A percentile compares a stretch with the other conserved stretches of the same genome.
Evolutionary conservation across 2,329 filamentous ascomycete species (phyloP).

Genomic region (Ascochyta lentis): DNA sequence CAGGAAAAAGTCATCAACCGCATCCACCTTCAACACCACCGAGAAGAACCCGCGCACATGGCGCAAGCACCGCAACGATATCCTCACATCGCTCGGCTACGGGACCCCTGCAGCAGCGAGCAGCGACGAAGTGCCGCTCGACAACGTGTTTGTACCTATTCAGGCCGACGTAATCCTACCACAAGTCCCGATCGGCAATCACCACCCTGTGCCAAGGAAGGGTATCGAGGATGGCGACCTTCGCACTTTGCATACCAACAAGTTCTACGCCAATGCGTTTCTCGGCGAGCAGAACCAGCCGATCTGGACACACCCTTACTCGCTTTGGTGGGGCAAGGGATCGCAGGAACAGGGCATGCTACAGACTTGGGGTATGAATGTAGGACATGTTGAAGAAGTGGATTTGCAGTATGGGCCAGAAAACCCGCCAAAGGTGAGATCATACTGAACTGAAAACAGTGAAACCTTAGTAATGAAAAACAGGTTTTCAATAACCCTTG

Average conservation of each 20-base stretch:
- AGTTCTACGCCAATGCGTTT: conserved; percentile 75
- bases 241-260: conserved; percentile 72
- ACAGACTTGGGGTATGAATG: conserved; percentile 71
- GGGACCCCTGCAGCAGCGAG: neutral
- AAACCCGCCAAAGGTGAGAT: conserved; percentile 38
- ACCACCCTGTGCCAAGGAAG: conserved; percentile 51
- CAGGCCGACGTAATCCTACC: conserved; percentile 49
- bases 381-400: conserved; percentile 73
- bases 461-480: neutral
- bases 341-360: conserved; percentile 62
- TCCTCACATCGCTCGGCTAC: conserved; percentile 21
- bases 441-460: neutral
- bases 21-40: neutral
- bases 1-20: neutral
- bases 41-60: neutral
- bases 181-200: conserved; percentile 47
- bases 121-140: conserved; percentile 21
- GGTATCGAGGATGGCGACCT: conserved; percentile 49
- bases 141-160: conserved; percentile 53
- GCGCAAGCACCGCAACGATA: conserved; percentile 16
- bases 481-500: conserved; percentile 81
- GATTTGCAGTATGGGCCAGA: conserved; percentile 70
- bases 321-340: conserved; percentile 53
- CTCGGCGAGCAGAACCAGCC: conserved; percentile 73
- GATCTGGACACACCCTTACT: conserved; percentile 73